phyloP scores from a whole-genome alignment of 768 basidiomycete genomes.

The Trametes cubensis region DNA sequence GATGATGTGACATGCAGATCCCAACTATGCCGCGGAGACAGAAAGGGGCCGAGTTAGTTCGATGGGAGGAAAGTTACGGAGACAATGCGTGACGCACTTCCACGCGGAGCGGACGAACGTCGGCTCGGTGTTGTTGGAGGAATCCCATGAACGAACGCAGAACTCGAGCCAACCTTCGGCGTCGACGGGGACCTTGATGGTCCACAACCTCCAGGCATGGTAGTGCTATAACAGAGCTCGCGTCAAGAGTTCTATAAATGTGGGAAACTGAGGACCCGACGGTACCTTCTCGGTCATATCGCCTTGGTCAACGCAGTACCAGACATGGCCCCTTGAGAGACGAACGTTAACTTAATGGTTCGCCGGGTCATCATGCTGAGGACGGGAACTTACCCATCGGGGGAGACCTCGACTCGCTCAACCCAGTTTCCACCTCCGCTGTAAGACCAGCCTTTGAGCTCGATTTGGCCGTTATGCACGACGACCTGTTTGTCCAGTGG shows the following conservation, averaged over 20 bases:
- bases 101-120: conserved; percentile 57
- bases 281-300: conserved; percentile 52
- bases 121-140: conserved; percentile 60
- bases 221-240: conserved; percentile 43
- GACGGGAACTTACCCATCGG: conserved; percentile 42
- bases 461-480: conserved; percentile 51
- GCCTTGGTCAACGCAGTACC: conserved; percentile 50
- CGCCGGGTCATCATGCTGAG: neutral
- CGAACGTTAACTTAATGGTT: neutral
- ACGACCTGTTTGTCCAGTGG: conserved; percentile 49
- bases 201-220: conserved; percentile 58
- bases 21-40: conserved; percentile 39
- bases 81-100: conserved; percentile 43
- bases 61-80: neutral
- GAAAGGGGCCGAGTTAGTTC: neutral
- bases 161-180: conserved; percentile 62
- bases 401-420: conserved; percentile 56
- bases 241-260: neutral
- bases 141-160: conserved; percentile 58
- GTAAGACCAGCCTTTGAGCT: conserved; percentile 39
- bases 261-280: too few relatives aligned
- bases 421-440: conserved; percentile 53
- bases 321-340: conserved; percentile 46
- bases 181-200: conserved; percentile 51
- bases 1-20: conserved; percentile 58